Base-by-base conservation (phyloP, 768 basidiomycete genomes). In the Mycena alexandri region DNA sequence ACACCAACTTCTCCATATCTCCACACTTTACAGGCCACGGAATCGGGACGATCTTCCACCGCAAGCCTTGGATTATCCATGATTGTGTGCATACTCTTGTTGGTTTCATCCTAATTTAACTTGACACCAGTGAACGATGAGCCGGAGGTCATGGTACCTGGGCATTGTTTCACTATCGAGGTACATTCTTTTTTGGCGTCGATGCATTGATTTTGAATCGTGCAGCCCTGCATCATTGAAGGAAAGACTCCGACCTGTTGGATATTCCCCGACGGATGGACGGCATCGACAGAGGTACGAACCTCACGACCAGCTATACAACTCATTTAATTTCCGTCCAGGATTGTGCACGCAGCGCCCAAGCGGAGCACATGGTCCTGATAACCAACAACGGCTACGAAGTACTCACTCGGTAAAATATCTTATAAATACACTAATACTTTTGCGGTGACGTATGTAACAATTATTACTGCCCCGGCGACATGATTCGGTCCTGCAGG, bases 141-240 rank as follows among this genome's bases (percentile, higher is more conserved):
- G 66, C 91, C 92, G 2, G 95, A 90, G 0, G 74, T 84, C 17
- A 96, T 98, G 95, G 75, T 78, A 57, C 91, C 91, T 0, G 95
- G 96, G 0, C 89, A 97, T 75, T 94, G 94, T 74, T 97, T 98
- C 73, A 97, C 96, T 0, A 95, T 98, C 44, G 96, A 98, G 85
- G 93, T 90, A 64, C 19, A 81, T 58, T n/a, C 6, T 22, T 25
- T 9, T 25, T 9, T 13, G 38, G 17, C 64, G 19, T 56, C 29
- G 33, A 25, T 47, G 25, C 12, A 33, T 7, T 33, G n/a, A 46
- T 69, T 17, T 71, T 48, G 41, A 62, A 21, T 21, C 50, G 25
- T 43, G 13, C 64, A 94, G 91, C 95, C 95, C 5, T 84, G 84
- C 52, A 81, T 97, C 36, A 85, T 96, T 14, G 92, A 95, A 79